These are phyloP conservation scores for Diaporthe sp. DNA, from an alignment of 2,329 filamentous ascomycete genomes.

Conservation along the genomic window DNA sequence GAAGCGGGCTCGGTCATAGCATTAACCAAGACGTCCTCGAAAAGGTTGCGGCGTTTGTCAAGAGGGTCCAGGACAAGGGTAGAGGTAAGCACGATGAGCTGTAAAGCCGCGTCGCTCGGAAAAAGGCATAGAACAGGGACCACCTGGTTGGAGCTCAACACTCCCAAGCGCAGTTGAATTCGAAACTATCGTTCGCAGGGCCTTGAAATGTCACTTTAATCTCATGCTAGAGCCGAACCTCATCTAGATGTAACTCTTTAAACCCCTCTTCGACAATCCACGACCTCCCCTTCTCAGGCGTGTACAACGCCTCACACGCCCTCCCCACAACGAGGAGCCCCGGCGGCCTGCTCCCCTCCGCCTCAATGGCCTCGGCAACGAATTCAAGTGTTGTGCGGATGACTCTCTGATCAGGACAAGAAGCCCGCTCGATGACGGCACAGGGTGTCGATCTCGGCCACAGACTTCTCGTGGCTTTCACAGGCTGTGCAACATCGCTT, in stretches of 20 bases:
- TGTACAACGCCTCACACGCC: constrained; percentile 84
- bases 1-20: constrained; percentile 28
- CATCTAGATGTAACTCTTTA: constrained; percentile 72
- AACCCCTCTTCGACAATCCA: constrained; percentile 95
- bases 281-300: constrained; percentile 68
- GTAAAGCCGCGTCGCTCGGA: not conserved
- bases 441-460: constrained; percentile 89
- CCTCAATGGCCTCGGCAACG: constrained; percentile 86
- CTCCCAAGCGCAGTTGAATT: too few relatives aligned
- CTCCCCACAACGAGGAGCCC: constrained; percentile 88
- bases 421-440: constrained; percentile 93
- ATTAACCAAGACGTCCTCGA: constrained; percentile 34
- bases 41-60: constrained; percentile 16
- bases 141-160: too few relatives aligned
- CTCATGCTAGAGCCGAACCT: constrained; percentile 14
- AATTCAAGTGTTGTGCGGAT: constrained; percentile 87
- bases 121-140: not conserved
- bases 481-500: not conserved
- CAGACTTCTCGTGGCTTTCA: constrained; percentile 52
- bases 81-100: constrained; percentile 31
- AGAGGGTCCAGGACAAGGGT: not conserved
- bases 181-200: too few relatives aligned
- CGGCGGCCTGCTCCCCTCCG: constrained; percentile 89
- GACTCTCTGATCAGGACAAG: constrained; percentile 93
- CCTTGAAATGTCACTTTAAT: not conserved